Evolutionary conservation across 768 basidiomycete species (phyloP).

Genomic region (Xerocomellus amylosporus): DNA sequence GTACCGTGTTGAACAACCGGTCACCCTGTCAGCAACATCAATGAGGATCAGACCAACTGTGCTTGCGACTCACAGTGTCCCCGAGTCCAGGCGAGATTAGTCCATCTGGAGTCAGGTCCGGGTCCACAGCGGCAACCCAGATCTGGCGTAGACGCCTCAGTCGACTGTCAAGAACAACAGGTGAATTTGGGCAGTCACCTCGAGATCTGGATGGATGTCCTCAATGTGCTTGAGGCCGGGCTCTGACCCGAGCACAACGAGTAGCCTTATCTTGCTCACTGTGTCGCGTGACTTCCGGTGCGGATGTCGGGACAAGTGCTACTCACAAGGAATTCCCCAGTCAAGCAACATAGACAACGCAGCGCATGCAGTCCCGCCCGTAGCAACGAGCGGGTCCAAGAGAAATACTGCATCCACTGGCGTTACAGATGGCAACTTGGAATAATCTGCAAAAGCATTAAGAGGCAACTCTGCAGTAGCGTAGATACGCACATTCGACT

Average conservation of each 20-base stretch:
- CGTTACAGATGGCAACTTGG: conserved; percentile 75
- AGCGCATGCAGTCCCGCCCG: conserved; percentile 88
- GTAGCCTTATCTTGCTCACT: conserved; percentile 75
- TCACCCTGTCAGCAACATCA: conserved; percentile 57
- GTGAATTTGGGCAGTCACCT: conserved; percentile 46
- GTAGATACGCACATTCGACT: conserved; percentile 69
- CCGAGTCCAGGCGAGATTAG: conserved; percentile 89
- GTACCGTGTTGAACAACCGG: conserved; percentile 76
- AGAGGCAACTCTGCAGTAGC: not conserved
- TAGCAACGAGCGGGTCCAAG: conserved; percentile 91
- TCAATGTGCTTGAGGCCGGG: conserved; percentile 69
- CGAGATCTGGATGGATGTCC: conserved; percentile 68
- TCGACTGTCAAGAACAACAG: not conserved
- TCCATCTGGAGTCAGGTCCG: conserved; percentile 67
- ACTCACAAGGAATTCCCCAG: conserved; percentile 73
- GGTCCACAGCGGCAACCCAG: conserved; percentile 83
- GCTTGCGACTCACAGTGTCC: conserved; percentile 63
- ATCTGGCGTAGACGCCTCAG: conserved; percentile 49
- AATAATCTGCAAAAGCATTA: conserved; percentile 61
- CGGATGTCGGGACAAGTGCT: not conserved
- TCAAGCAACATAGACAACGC: conserved; percentile 83
- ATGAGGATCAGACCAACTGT: not conserved
- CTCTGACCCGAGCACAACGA: conserved; percentile 77
- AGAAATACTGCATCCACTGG: conserved; percentile 84
- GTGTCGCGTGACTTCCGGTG: conserved; percentile 1